Evolutionary conservation across 2,329 filamentous ascomycete species (phyloP), one percentile per base, ranked within the genome.

Genomic region (Penicillium sp.): DNA sequence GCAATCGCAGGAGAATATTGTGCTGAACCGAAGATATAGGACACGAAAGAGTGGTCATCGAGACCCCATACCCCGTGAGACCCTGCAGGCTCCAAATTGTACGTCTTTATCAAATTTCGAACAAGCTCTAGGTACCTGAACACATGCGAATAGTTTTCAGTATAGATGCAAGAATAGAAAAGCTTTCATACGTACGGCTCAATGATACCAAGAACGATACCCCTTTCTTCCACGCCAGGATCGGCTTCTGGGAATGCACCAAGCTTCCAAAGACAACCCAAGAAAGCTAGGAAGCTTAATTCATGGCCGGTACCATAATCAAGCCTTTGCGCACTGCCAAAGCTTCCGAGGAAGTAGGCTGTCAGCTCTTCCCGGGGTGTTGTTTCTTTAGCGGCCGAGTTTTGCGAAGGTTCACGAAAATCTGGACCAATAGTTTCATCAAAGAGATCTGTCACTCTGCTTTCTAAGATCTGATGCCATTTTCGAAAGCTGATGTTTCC

Each of bases 231-330:
- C 6, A 71, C 87, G 65, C 68, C 85, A 1, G 66, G 59, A 3
- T 61, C 61, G 1, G 79, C 81, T n/a, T 82, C 77, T 2, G 80
- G 75, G 68, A 99, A 97, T 16, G 83, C 87, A 46, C 88, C 86
- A 2, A 99, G 78, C 71, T 96, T 97, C 92, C 93, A 99, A 5
- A 99, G 78, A 59, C 89, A 87, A 4, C 86, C 92, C 5, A 99
- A 71, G 61, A 99, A 99, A 1, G 94, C 93, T 7, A 97, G 72
- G 66, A 99, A 99, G 73, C 90, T 96, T 52, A 99, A 77, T 69
- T 99, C 94, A 71, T 99, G 94, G 0, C 94, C 94, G 0, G 94
- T 97, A 1, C 94, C 94, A 68, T 97, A 99, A 74, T 99, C 94
- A 24, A 99, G 79, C 54, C 94, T 80, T 66, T 97, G 91, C 0